These are phyloP conservation scores for Macrophomina phaseolina DNA, from an alignment of 2,329 filamentous ascomycete species.

Conservation along the genomic window DNA sequence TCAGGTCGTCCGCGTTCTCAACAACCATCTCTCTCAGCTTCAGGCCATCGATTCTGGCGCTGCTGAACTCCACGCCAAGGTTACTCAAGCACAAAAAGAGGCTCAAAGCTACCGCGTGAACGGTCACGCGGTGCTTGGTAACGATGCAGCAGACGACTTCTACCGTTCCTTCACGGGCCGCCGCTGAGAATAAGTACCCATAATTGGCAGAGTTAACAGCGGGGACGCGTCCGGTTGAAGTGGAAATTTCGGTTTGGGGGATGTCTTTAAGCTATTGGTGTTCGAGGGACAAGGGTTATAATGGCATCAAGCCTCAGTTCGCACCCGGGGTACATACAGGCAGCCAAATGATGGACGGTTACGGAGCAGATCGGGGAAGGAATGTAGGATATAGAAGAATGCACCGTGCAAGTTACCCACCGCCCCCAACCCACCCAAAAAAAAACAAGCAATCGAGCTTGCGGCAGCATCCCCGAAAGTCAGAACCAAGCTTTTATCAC, in stretches of 20 bases:
- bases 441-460: not conserved
- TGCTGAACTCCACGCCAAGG: constrained; percentile 79
- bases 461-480: not conserved
- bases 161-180: constrained; percentile 86
- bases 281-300: constrained; percentile 22
- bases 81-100: constrained; percentile 80
- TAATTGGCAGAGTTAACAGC: not conserved
- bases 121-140: constrained; percentile 60
- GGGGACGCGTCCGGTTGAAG: not conserved
- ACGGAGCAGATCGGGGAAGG: not conserved
- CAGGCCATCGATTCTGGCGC: constrained; percentile 93
- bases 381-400: constrained; percentile 11
- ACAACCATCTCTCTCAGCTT: constrained; percentile 87
- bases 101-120: constrained; percentile 63
- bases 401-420: not conserved
- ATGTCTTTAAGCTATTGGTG: constrained; percentile 10
- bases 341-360: not conserved
- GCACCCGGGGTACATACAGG: constrained; percentile 16
- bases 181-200: constrained; percentile 44
- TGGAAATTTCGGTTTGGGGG: not conserved
- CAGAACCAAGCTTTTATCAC: no score
- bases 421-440: no score
- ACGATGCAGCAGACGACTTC: constrained; percentile 83
- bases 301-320: constrained; percentile 16
- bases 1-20: constrained; percentile 94